Conservation (phyloP, 306 rosid species). For the Pterocarpus macrocarpus region DNA sequence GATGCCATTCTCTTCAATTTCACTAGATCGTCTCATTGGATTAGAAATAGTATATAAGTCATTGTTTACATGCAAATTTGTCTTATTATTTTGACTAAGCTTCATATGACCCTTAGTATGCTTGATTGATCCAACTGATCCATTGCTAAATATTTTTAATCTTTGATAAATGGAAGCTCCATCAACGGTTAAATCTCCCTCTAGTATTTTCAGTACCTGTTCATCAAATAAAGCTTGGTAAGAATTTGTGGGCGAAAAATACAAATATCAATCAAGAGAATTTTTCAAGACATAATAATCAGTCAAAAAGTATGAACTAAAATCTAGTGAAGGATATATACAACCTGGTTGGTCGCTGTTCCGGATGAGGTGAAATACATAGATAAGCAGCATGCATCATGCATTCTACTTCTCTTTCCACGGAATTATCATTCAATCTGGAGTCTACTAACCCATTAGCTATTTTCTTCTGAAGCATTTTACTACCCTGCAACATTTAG, state of each 20-base stretch:
- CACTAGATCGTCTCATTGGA: neutral
- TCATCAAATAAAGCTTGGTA: neutral
- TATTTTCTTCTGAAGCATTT: conserved; percentile 29
- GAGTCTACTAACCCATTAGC: conserved; percentile 25
- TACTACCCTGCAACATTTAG: conserved; percentile 29
- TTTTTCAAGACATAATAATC: neutral
- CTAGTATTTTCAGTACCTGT: conserved; percentile 46
- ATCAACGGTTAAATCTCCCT: conserved; percentile 31
- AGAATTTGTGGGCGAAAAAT: neutral
- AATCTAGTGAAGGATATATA: neutral
- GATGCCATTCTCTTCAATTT: neutral
- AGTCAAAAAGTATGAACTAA: neutral
- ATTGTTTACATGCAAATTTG: neutral
- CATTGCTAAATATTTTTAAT: neutral
- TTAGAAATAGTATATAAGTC: neutral
- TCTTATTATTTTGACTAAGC: neutral
- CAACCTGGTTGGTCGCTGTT: conserved; percentile 42
- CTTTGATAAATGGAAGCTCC: conserved; percentile 24
- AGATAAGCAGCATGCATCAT: conserved; percentile 44
- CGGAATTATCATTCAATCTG: conserved; percentile 27
- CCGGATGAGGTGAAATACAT: conserved; percentile 37
- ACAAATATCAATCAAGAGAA: neutral
- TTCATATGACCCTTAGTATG: conserved; percentile 1
- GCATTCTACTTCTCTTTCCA: conserved; percentile 15
- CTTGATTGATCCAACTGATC: neutral